These are phyloP conservation scores for Trichoderma semiorbis DNA, from an alignment of 2,329 filamentous ascomycete species.

Conservation along the genomic window DNA sequence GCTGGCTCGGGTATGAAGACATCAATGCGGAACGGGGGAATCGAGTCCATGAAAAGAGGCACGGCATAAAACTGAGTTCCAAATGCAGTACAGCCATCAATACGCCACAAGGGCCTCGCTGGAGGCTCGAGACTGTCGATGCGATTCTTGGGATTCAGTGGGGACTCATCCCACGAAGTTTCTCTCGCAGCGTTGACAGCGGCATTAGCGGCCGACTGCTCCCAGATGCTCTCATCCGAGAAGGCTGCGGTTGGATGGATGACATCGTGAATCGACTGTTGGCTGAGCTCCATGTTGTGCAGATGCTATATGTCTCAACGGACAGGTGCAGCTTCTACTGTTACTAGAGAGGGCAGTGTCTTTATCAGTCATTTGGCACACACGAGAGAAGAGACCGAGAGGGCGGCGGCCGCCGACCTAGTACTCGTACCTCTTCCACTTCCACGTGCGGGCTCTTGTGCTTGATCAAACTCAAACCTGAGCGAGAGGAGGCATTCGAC, in stretches of 20 bases:
- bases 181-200: background rate
- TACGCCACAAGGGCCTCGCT: conserved; percentile 48
- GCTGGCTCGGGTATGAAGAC: conserved; percentile 54
- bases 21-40: conserved; percentile 54
- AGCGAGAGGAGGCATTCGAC: background rate
- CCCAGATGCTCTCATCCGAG: conserved; percentile 20
- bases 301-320: conserved; percentile 16
- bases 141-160: conserved; percentile 58
- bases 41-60: conserved; percentile 46
- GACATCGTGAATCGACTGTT: conserved; percentile 51
- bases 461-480: background rate
- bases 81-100: conserved; percentile 56
- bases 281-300: conserved; percentile 50
- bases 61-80: conserved; percentile 57
- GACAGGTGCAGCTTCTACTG: background rate
- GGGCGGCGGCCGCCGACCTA: background rate
- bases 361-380: conserved; percentile 2
- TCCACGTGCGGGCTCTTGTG: background rate
- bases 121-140: conserved; percentile 53
- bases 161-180: conserved; percentile 44
- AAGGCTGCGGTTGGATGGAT: conserved; percentile 58
- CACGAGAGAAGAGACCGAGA: background rate
- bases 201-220: background rate
- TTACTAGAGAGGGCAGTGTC: background rate
- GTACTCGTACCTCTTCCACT: background rate